These are phyloP conservation scores for Penstemon eatonii DNA, from an alignment of 257 asterid genomes.

Conservation along the genomic window DNA sequence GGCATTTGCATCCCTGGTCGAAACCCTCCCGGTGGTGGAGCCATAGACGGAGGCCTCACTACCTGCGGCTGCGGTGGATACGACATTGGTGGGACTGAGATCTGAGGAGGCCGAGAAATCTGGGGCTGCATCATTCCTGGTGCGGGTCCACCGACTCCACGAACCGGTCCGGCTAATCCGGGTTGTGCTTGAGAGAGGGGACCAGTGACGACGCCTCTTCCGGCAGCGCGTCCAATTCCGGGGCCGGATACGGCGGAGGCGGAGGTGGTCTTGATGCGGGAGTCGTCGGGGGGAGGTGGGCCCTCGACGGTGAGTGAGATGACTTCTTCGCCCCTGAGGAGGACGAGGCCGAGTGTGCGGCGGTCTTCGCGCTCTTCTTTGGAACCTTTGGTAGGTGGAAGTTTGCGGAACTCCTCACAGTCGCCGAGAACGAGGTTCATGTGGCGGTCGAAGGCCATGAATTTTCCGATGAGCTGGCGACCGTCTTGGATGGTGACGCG, in stretches of 20 bases:
- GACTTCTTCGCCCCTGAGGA: slow-evolving; percentile 89
- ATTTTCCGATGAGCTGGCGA: slow-evolving; percentile 85
- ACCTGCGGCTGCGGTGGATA: slow-evolving; percentile 63
- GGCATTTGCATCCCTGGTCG: slow-evolving; percentile 63
- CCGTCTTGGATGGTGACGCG: slow-evolving; percentile 92
- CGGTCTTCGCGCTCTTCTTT: slow-evolving; percentile 89
- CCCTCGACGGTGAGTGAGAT: slow-evolving; percentile 94
- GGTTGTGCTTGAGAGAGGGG: slow-evolving; percentile 80
- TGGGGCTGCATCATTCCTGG: slow-evolving; percentile 99
- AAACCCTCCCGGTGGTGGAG: slow-evolving; percentile 52
- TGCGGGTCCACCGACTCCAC: slow-evolving; percentile 96
- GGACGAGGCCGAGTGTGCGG: slow-evolving; percentile 90
- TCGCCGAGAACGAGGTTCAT: slow-evolving; percentile 94
- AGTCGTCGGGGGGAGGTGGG: slow-evolving; percentile 93
- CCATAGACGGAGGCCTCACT: slow-evolving; percentile 58
- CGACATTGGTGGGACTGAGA: slow-evolving; percentile 62
- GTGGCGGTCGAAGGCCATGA: slow-evolving; percentile 97
- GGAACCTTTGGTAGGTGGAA: slow-evolving; percentile 78
- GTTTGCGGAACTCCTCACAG: slow-evolving; percentile 88
- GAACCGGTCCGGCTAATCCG: slow-evolving; percentile 77
- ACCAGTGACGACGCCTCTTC: slow-evolving; percentile 78
- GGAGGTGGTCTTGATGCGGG: slow-evolving; percentile 63
- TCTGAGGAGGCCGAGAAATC: slow-evolving; percentile 77
- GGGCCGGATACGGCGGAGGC: slow-evolving; percentile 63
- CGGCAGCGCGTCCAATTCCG: slow-evolving; percentile 88